Conservation (phyloP, 2,329 filamentous ascomycete genomes). For the Paecilomyces niveus region DNA sequence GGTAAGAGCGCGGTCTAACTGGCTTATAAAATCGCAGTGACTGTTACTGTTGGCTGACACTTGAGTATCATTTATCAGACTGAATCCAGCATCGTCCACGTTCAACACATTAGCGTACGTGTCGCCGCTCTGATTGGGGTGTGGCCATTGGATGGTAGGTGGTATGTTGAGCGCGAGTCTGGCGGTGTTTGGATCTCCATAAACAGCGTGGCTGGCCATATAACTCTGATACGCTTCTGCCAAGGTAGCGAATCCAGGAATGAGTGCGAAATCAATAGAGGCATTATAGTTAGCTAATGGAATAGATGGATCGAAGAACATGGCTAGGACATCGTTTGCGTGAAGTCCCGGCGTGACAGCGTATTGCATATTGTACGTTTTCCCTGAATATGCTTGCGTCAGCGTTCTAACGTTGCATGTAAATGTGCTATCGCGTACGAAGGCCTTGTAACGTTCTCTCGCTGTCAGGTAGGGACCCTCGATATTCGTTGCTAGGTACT, state of each 20-base stretch:
- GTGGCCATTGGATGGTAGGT: slow-evolving; percentile 28
- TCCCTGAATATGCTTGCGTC: slow-evolving; percentile 29
- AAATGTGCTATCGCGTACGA: slow-evolving; percentile 28
- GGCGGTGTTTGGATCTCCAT: slow-evolving; percentile 33
- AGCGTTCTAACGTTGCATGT: slow-evolving; percentile 23
- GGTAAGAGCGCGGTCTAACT: background rate
- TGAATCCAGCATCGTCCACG: slow-evolving; percentile 26
- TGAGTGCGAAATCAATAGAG: slow-evolving; percentile 9
- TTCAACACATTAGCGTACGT: slow-evolving; percentile 24
- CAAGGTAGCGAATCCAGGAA: slow-evolving; percentile 25
- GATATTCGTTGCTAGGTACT: slow-evolving; percentile 19
- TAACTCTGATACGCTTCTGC: slow-evolving; percentile 35
- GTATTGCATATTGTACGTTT: slow-evolving; percentile 37
- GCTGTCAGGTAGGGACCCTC: slow-evolving; percentile 18
- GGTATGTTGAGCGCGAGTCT: slow-evolving; percentile 19
- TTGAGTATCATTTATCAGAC: slow-evolving; percentile 22
- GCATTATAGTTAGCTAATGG: slow-evolving; percentile 18
- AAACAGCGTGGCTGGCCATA: slow-evolving; percentile 32
- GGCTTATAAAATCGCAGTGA: background rate
- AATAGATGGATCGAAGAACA: slow-evolving; percentile 30
- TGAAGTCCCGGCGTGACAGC: slow-evolving; percentile 34
- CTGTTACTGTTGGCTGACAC: background rate
- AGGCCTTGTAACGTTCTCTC: slow-evolving; percentile 20
- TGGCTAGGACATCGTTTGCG: slow-evolving; percentile 34
- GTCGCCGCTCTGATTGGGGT: slow-evolving; percentile 19